Evolutionary conservation across 2,329 filamentous ascomycete genomes (phyloP).

Genomic region (Fusarium metavorans): DNA sequence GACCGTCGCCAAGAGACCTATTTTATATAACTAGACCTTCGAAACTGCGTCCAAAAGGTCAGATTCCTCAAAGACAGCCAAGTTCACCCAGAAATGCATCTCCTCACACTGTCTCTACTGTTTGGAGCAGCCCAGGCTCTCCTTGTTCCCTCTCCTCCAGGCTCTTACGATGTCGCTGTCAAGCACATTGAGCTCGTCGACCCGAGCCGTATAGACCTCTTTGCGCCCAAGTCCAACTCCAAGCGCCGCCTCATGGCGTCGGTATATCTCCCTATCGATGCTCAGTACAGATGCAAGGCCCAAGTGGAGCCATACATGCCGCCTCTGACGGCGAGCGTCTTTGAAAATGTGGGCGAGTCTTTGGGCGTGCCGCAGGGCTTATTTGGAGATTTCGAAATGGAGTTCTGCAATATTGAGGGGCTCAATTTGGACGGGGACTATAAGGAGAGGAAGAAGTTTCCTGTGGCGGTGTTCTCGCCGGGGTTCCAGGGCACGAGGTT

Average conservation of each 20-base stretch:
- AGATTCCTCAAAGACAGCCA: not conserved
- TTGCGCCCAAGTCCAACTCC: constrained; percentile 5
- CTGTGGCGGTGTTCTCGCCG: constrained; percentile 54
- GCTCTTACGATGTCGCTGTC: not conserved
- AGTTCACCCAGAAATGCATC: constrained; percentile 2
- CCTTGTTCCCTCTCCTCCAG: constrained; percentile 11
- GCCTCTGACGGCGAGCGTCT: constrained; percentile 14
- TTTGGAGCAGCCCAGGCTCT: not conserved
- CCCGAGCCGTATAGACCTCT: constrained; percentile 7
- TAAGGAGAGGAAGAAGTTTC: not conserved
- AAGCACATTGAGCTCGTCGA: constrained; percentile 18
- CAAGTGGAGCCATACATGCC: constrained; percentile 16
- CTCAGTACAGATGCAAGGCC: constrained; percentile 2
- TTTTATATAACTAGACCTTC: not conserved
- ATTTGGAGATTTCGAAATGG: constrained; percentile 17
- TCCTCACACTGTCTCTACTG: not conserved
- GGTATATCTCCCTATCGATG: constrained; percentile 22
- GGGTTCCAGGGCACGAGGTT: constrained; percentile 56
- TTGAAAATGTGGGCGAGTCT: constrained; percentile 7
- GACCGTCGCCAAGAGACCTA: not conserved
- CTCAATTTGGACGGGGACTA: not conserved
- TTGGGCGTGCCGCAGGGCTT: constrained; percentile 9
- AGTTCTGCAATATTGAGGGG: constrained; percentile 25
- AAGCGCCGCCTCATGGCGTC: constrained; percentile 25
- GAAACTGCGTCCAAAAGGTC: not conserved